Conservation (phyloP, 169 alveolate species). For the Besnoitia besnoiti region DNA sequence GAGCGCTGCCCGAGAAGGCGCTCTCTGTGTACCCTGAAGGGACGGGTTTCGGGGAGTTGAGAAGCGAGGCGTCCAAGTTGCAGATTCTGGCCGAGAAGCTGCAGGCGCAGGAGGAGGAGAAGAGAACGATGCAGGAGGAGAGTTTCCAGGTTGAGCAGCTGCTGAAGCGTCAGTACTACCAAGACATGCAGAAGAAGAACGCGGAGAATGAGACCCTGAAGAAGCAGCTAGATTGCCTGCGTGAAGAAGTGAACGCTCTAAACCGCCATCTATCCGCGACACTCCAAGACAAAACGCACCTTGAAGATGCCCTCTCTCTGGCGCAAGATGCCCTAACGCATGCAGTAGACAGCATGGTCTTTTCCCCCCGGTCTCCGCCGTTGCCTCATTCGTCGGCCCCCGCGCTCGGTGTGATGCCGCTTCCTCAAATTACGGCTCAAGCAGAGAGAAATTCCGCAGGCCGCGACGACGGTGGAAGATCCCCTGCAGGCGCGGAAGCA, state of each 20-base stretch:
- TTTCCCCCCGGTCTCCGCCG: slow-evolving; percentile 26
- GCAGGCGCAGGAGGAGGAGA: slow-evolving; percentile 31
- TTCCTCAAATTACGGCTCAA: too few species aligned
- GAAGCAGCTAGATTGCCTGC: not conserved
- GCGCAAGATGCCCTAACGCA: slow-evolving; percentile 28
- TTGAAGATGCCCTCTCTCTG: not conserved
- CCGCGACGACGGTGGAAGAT: not conserved
- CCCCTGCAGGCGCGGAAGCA: not conserved
- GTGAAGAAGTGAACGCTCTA: not conserved
- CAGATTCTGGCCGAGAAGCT: slow-evolving; percentile 39
- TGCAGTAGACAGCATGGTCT: slow-evolving; percentile 38
- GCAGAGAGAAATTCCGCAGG: too few species aligned
- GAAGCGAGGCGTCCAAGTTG: not conserved
- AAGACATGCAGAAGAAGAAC: slow-evolving; percentile 24
- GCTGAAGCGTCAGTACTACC: slow-evolving; percentile 29
- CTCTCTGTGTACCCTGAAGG: too few species aligned
- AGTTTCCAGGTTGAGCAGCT: slow-evolving; percentile 24
- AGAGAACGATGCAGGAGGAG: slow-evolving; percentile 24
- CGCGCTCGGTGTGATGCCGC: too few species aligned
- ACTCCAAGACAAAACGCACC: not conserved
- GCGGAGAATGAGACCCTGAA: slow-evolving; percentile 13
- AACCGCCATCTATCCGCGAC: not conserved
- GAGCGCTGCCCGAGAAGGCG: not conserved
- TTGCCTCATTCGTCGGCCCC: not conserved
- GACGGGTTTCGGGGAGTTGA: not conserved